A percentile compares a stretch with the other conserved stretches of the same genome.
Evolutionary conservation across 441 rosid genomes (phyloP).

Genomic region (Dalechampia spathulata): DNA sequence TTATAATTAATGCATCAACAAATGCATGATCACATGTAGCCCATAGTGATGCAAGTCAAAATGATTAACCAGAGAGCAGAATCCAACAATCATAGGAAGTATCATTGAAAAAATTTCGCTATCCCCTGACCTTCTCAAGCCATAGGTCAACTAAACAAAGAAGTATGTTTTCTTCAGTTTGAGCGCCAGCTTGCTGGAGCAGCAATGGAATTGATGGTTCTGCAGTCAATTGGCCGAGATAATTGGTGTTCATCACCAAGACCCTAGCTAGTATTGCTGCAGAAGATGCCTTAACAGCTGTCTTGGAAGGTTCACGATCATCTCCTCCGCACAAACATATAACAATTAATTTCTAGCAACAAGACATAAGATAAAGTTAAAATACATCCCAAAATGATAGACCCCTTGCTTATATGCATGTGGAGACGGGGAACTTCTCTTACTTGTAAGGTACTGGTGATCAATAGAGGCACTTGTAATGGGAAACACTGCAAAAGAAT

Average conservation of each 20-base stretch:
- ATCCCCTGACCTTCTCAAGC: slow-evolving; percentile 83
- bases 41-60: background rate
- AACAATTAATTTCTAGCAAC: slow-evolving; percentile 63
- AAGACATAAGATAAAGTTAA: slow-evolving; percentile 11
- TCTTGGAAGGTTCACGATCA: slow-evolving; percentile 73
- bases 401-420: background rate
- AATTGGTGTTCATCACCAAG: slow-evolving; percentile 89
- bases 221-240: slow-evolving; percentile 81
- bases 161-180: slow-evolving; percentile 66
- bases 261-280: slow-evolving; percentile 89
- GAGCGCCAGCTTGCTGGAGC: slow-evolving; percentile 69
- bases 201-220: slow-evolving; percentile 67
- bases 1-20: background rate
- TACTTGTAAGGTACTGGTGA: slow-evolving; percentile 82
- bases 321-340: slow-evolving; percentile 90
- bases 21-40: background rate
- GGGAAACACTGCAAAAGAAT: slow-evolving; percentile 70
- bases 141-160: slow-evolving; percentile 87
- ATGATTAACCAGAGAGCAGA: background rate
- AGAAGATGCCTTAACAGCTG: slow-evolving; percentile 76
- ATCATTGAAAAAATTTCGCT: slow-evolving; percentile 4
- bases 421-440: slow-evolving; percentile 14
- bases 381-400: background rate
- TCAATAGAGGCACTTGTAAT: slow-evolving; percentile 73
- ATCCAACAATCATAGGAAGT: background rate